Evolutionary conservation across 2,329 filamentous ascomycete species (phyloP).

Genomic region (Thelonectria blattea): DNA sequence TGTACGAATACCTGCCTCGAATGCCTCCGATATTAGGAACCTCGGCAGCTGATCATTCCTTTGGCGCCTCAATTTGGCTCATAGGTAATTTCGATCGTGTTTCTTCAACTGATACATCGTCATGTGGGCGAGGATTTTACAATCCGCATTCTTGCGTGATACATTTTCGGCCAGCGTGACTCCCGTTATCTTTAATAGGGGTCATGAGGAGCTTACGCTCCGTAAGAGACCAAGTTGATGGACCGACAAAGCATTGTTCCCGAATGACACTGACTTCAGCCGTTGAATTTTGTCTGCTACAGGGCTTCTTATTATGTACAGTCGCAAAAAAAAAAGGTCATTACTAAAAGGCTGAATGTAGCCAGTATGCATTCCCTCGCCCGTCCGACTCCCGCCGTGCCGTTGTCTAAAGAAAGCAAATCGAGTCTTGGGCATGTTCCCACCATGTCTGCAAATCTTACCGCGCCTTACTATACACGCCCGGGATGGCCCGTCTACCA

Average conservation of each 20-base stretch:
- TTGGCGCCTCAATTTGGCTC: too few relatives aligned
- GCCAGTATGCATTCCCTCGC: background rate
- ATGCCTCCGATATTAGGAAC: background rate
- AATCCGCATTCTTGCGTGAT: background rate
- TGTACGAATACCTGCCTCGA: too few relatives aligned
- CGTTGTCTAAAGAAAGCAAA: constrained; percentile 19
- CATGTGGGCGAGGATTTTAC: background rate
- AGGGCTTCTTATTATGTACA: background rate
- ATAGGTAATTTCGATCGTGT: too few relatives aligned
- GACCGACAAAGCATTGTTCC: background rate
- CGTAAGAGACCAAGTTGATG: background rate
- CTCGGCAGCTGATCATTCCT: background rate
- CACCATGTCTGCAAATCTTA: constrained; percentile 20
- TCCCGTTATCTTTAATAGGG: background rate
- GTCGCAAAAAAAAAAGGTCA: background rate
- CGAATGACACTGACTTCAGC: background rate
- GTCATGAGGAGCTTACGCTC: background rate
- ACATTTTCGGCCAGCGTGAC: background rate
- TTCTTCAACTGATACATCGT: too few relatives aligned
- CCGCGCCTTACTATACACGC: constrained; percentile 23
- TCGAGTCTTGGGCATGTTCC: background rate
- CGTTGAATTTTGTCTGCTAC: constrained; percentile 1
- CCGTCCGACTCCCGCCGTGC: constrained; percentile 23
- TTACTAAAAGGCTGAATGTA: constrained; percentile 4
- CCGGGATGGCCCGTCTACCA: constrained; percentile 8